phyloP scores from a whole-genome alignment of 345 rosid genomes.

The Carallia pectinifolia region DNA sequence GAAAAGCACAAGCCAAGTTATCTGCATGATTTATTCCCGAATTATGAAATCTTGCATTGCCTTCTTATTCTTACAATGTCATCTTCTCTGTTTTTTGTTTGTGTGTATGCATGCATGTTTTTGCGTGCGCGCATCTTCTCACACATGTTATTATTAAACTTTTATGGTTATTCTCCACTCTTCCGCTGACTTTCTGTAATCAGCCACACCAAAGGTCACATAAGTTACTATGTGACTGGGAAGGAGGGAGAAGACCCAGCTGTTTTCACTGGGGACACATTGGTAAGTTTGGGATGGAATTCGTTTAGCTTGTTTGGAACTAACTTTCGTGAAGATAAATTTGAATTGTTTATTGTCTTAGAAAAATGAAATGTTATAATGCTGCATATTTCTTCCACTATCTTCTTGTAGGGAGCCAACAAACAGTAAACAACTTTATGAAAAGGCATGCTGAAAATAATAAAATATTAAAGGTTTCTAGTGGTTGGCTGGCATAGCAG shows the following conservation, averaged over 20 bases:
- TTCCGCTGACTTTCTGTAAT: constrained; percentile 17
- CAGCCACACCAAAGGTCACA: constrained; percentile 93
- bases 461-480: not conserved
- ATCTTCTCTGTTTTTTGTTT: too few species aligned
- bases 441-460: not conserved
- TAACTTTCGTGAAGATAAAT: not conserved
- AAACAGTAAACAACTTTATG: not conserved
- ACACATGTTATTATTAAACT: not conserved
- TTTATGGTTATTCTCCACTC: constrained; percentile 3
- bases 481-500: too few species aligned
- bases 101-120: too few species aligned
- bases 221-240: constrained; percentile 70
- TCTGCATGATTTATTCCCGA: too few species aligned
- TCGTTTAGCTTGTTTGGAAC: not conserved
- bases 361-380: not conserved
- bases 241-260: constrained; percentile 62
- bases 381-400: not conserved
- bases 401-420: not conserved
- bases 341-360: not conserved
- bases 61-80: too few species aligned
- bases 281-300: constrained; percentile 42
- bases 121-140: not conserved
- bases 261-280: constrained; percentile 90
- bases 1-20: too few species aligned
- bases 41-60: too few species aligned